Percentiles rank a stretch among this genome's conserved stretches.
Evolutionary conservation across 2,329 filamentous ascomycete species (phyloP).

Genomic region (Biscogniauxia sp.): DNA sequence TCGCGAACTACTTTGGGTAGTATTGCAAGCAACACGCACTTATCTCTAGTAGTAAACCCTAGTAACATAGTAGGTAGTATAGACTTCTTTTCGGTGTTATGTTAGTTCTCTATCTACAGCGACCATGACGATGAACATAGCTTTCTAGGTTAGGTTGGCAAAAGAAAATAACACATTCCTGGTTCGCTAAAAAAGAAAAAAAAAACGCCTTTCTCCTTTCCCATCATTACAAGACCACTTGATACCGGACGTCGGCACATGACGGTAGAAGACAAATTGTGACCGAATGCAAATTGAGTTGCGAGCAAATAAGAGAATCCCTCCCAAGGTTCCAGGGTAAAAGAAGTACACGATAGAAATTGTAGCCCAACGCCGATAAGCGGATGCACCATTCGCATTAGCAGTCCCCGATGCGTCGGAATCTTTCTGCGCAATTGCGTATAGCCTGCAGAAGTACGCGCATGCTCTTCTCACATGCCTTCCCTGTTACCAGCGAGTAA

Average conservation of each 20-base stretch:
- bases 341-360: no score
- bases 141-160: neutral
- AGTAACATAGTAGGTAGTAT: no score
- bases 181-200: no score
- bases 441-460: constrained; percentile 2
- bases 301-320: neutral
- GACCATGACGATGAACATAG: no score
- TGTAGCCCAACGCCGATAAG: neutral
- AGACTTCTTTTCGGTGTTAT: no score
- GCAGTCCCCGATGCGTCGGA: neutral
- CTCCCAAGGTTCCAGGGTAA: neutral
- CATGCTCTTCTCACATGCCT: constrained; percentile 16
- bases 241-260: neutral
- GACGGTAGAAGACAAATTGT: neutral
- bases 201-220: neutral
- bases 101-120: no score
- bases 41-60: no score
- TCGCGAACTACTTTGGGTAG: no score
- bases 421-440: neutral
- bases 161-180: neutral
- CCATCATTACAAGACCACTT: neutral
- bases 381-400: neutral
- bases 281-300: neutral
- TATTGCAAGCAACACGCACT: no score
- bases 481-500: constrained; percentile 19